Base-by-base conservation (phyloP, 176 grass and related monocot species). In the Hsuehochloa calcarea region DNA sequence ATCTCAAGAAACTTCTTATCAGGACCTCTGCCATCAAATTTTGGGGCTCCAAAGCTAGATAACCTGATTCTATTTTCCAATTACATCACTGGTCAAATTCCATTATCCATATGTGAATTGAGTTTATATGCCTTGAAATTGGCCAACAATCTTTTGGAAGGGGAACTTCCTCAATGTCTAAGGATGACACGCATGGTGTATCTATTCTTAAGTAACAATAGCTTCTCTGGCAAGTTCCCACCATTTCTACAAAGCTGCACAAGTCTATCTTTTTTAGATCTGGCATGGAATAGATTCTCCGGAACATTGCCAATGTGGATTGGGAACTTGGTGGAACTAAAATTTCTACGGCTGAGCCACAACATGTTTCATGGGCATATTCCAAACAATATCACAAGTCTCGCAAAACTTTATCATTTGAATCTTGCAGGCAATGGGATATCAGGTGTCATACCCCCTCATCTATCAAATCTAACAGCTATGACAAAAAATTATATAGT, bases 351-450 rank as follows among this genome's bases (percentile, higher is more conserved):
- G 16, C 68, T 90, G 0, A 41, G 55, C 45, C 80, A 78, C 1
- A 93, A 93, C 47, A 90, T 35, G 37, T 90, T 93, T 4, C 35
- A 13, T 10, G 91, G 91, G 12, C 2, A 25, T 47, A 88, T 93
- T 41, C 88, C 85, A 0, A 0, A 3, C 1, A 67, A 54, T 13
- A 71, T 93, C 6, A 72, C 60, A 60, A 38, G 31, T 54, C 84
- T 90, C 5, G 3, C 0, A 0, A 0, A 3, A 0, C 87, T 90
- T 72, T 52, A 50, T 4, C 44, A 82, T 59, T 62, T 89, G 8
- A 75, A 86, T 74, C 44, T 89, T 46, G 68, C 86, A 46, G 19
- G 17, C 17, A 92, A 92, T 50, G 17, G 10, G 5, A 17, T 92
- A 20, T 84, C 70, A 7, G 91, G 91, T 31, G 1, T 39, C 8